Conservation (phyloP, 2,329 filamentous ascomycete genomes). For the Monilinia fructicola region DNA sequence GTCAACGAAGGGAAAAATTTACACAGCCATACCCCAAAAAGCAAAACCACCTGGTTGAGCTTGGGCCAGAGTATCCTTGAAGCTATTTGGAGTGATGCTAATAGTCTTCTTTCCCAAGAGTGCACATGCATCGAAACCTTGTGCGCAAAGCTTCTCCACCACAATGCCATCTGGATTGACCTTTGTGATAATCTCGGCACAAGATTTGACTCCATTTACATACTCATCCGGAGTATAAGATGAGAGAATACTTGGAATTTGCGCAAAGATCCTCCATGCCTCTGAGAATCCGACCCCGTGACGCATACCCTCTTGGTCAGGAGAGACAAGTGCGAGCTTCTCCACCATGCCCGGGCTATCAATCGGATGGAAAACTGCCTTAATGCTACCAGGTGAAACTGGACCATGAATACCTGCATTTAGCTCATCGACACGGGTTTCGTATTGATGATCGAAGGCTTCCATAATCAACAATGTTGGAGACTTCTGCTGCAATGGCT, state of each 20-base stretch:
- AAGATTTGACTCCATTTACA: slow-evolving; percentile 44
- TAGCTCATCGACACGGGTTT: slow-evolving; percentile 29
- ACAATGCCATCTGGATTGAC: slow-evolving; percentile 46
- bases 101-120: slow-evolving; percentile 41
- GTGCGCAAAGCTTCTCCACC: slow-evolving; percentile 47
- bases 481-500: slow-evolving; percentile 42
- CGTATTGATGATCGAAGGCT: slow-evolving; percentile 35
- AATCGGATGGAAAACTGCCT: slow-evolving; percentile 41
- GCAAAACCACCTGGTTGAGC: slow-evolving; percentile 43
- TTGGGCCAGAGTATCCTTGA: slow-evolving; percentile 45
- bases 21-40: slow-evolving; percentile 45
- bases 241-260: slow-evolving; percentile 36
- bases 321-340: slow-evolving; percentile 34
- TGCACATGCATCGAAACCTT: slow-evolving; percentile 47
- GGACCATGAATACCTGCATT: slow-evolving; percentile 18
- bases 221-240: slow-evolving; percentile 45
- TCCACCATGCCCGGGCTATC: slow-evolving; percentile 40
- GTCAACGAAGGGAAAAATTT: slow-evolving; percentile 31
- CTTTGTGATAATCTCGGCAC: slow-evolving; percentile 43
- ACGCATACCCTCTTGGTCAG: slow-evolving; percentile 28
- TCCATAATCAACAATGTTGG: slow-evolving; percentile 34
- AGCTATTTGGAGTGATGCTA: slow-evolving; percentile 48
- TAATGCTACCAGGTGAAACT: slow-evolving; percentile 25
- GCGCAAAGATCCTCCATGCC: slow-evolving; percentile 15
- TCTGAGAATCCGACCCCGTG: slow-evolving; percentile 10